These are phyloP conservation scores for Ogataea paraovalis DNA, from an alignment of 805 yeast species.

Conservation along the genomic window DNA sequence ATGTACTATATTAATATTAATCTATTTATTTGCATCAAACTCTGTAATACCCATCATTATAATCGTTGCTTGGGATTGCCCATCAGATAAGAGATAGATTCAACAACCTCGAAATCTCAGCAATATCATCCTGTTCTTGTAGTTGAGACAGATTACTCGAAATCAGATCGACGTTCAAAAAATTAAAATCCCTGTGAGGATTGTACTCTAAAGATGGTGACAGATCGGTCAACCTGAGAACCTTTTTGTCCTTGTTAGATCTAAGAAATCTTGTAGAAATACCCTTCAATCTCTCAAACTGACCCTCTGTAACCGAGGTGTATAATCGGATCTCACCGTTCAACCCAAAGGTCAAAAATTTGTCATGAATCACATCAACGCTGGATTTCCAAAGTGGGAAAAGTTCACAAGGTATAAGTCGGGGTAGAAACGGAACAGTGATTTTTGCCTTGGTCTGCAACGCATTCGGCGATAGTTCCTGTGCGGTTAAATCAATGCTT, in stretches of 20 bases:
- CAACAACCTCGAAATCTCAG: conserved; percentile 12
- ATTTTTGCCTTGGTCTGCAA: conserved; percentile 11
- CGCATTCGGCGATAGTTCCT: conserved; percentile 1
- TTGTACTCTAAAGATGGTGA: conserved; percentile 7
- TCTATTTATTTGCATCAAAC: neutral
- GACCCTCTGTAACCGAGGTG: conserved; percentile 5
- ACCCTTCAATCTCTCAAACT: conserved; percentile 5
- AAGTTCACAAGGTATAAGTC: conserved; percentile 26
- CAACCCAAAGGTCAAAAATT: conserved; percentile 33
- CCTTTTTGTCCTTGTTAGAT: conserved; percentile 1
- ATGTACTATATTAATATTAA: neutral
- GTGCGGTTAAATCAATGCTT: conserved; percentile 5
- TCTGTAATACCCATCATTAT: neutral
- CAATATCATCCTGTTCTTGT: conserved; percentile 5
- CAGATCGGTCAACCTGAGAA: conserved; percentile 7
- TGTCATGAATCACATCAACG: conserved; percentile 2
- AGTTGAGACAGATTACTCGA: conserved; percentile 5
- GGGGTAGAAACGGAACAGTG: conserved; percentile 31
- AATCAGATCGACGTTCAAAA: conserved; percentile 16
- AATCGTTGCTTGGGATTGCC: neutral
- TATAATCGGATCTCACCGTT: conserved; percentile 35
- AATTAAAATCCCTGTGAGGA: conserved; percentile 1
- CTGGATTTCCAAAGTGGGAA: conserved; percentile 30
- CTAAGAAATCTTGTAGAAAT: conserved; percentile 2
- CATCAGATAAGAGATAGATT: conserved; percentile 10